phyloP scores from a whole-genome alignment of 495 filamentous ascomycete species.

The Xylaria longipes region DNA sequence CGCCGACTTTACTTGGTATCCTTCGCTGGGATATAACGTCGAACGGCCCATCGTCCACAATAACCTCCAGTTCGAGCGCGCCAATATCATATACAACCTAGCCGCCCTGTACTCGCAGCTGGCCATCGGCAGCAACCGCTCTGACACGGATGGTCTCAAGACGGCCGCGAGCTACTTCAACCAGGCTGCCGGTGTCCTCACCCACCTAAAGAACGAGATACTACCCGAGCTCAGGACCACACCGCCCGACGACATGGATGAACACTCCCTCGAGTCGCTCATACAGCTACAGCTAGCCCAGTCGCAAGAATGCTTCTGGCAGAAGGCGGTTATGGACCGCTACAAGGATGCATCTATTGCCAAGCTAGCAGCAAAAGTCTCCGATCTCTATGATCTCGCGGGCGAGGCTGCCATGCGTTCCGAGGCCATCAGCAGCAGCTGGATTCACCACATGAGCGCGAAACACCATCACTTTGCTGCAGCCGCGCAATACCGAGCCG shows the following conservation, averaged over 20 bases:
- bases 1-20: conserved; percentile 94
- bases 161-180: conserved; percentile 91
- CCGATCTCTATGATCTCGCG: conserved; percentile 86
- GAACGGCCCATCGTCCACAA: conserved; percentile 82
- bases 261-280: conserved; percentile 80
- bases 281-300: conserved; percentile 87
- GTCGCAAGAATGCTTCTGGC: conserved; percentile 97
- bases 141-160: conserved; percentile 83
- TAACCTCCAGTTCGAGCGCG: conserved; percentile 93
- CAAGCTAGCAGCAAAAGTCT: conserved; percentile 88
- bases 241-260: conserved; percentile 92
- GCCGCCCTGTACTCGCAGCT: conserved; percentile 93
- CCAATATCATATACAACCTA: conserved; percentile 92
- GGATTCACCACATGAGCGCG: conserved; percentile 97
- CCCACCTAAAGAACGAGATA: conserved; percentile 77
- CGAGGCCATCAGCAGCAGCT: conserved; percentile 86
- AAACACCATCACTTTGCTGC: conserved; percentile 98
- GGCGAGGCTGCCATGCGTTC: conserved; percentile 87
- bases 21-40: conserved; percentile 88
- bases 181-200: conserved; percentile 82
- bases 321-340: conserved; percentile 93
- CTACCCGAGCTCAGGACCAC: conserved; percentile 84
- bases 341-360: conserved; percentile 92
- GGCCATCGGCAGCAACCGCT: conserved; percentile 77
- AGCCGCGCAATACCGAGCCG: conserved; percentile 93